Evolutionary conservation across 371 early-diverging fungal genomes (phyloP).

Genomic region (Saksenaea oblongispora): DNA sequence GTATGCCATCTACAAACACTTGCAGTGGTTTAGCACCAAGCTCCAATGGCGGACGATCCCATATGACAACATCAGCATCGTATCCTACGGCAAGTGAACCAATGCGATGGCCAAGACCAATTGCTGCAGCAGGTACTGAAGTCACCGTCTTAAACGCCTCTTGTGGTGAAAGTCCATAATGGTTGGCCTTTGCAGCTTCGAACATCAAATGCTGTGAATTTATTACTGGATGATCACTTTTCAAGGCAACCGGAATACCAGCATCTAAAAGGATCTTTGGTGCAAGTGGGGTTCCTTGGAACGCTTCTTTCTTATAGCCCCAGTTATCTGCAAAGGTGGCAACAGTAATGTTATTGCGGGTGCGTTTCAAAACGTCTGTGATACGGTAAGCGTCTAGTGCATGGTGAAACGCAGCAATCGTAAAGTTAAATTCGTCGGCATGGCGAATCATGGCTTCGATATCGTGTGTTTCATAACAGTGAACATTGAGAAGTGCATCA

Average conservation of each 20-base stretch:
- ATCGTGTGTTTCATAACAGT: slow-evolving; percentile 75
- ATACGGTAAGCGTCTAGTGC: slow-evolving; percentile 79
- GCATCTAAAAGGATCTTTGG: slow-evolving; percentile 65
- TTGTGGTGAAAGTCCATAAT: slow-evolving; percentile 66
- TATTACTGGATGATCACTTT: slow-evolving; percentile 79
- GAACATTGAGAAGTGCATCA: slow-evolving; percentile 72
- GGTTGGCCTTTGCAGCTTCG: slow-evolving; percentile 73
- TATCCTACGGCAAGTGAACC: slow-evolving; percentile 66
- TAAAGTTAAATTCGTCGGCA: slow-evolving; percentile 75
- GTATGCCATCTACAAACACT: slow-evolving; percentile 73
- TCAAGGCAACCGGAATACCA: slow-evolving; percentile 71
- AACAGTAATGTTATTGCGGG: slow-evolving; percentile 64
- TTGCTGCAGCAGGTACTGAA: slow-evolving; percentile 68
- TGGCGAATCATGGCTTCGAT: slow-evolving; percentile 76
- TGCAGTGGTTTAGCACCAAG: slow-evolving; percentile 71
- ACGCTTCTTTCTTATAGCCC: slow-evolving; percentile 80
- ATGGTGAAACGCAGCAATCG: slow-evolving; percentile 80
- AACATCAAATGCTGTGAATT: slow-evolving; percentile 72
- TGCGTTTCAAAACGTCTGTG: slow-evolving; percentile 65
- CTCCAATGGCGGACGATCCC: slow-evolving; percentile 65
- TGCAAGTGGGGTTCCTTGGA: slow-evolving; percentile 58
- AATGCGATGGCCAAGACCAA: slow-evolving; percentile 75
- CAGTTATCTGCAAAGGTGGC: slow-evolving; percentile 64
- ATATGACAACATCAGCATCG: slow-evolving; percentile 79
- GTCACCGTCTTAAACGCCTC: slow-evolving; percentile 71